Evolutionary conservation across 78 protist genomes (phyloP), one percentile per base, ranked within the genome.

Genomic region (Parvularia atlantis): DNA sequence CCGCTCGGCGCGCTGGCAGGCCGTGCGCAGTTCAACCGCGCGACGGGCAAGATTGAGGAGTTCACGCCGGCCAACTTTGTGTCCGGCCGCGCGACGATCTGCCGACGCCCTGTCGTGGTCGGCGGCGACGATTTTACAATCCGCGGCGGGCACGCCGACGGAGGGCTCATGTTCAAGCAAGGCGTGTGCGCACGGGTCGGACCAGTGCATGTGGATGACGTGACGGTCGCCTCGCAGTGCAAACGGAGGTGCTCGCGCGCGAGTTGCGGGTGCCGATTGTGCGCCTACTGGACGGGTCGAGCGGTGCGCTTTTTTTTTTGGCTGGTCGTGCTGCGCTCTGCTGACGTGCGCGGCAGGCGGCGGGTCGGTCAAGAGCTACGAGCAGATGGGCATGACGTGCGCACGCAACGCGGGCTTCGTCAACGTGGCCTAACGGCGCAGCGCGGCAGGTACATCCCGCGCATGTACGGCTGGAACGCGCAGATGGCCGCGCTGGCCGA

Each of bases 91-190:
- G 61, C 30, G 14, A 56, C 37, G 30, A 20, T 56, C 35, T 7
- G 11, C 30, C 30, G 35, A 22, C 61, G 61, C 7, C 37, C 26
- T 9, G 22, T 56, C 22, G 30, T 56, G 61, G 61, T 56, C 30
- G 61, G 61, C 30, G 61, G 30, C 26, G 61, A 56, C 30, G 61
- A 56, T 13, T 56, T 56, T 56, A 56, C 61, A 9, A 20, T 56
- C 14, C 61, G 61, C 22, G 61, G 35, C 35, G 61, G 61, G 14
- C 61, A 56, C 11, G 61, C 61, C 35, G 61, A 56, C 61, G 61
- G 61, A 16, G 61, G 37, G 14, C 6, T 24, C 22, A 16, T 22
- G 35, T 20, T 11, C 37, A 56, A 56, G 61, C 35, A 11, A 9
- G n/a, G n/a, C n/a, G n/a, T n/a, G n/a, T n/a, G n/a, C n/a, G n/a